These are phyloP conservation scores for Trichophaea hybrida DNA, from an alignment of 2,329 filamentous ascomycete species.

Conservation along the genomic window DNA sequence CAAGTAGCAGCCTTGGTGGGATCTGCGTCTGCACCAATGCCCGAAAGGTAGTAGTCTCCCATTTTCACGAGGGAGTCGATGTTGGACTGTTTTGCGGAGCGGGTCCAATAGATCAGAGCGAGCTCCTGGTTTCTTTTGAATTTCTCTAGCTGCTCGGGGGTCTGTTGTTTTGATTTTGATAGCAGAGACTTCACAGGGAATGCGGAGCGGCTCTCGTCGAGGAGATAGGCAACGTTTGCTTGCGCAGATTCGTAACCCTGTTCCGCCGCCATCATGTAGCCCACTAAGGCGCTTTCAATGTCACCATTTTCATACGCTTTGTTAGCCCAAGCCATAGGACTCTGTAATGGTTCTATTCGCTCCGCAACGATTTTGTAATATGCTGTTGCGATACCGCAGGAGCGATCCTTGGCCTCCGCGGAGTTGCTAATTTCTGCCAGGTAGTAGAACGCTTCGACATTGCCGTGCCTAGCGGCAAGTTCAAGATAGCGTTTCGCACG, in stretches of 20 bases:
- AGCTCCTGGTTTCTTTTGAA: conserved; percentile 38
- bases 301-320: conserved; percentile 67
- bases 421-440: conserved; percentile 74
- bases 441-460: conserved; percentile 84
- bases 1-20: conserved; percentile 80
- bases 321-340: conserved; percentile 71
- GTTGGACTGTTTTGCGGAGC: conserved; percentile 83
- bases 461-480: conserved; percentile 63
- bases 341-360: conserved; percentile 56
- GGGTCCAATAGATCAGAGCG: conserved; percentile 85
- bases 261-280: conserved; percentile 77
- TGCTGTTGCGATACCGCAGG: conserved; percentile 58
- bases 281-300: conserved; percentile 61
- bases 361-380: conserved; percentile 76
- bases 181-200: conserved; percentile 44
- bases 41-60: conserved; percentile 89
- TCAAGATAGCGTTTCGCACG: conserved; percentile 79
- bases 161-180: conserved; percentile 28
- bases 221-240: conserved; percentile 74
- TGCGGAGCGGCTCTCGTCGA: conserved; percentile 57
- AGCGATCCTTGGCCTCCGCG: conserved; percentile 64
- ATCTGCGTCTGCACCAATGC: conserved; percentile 57
- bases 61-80: conserved; percentile 93
- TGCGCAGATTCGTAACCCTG: conserved; percentile 84
- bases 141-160: neutral